These are phyloP conservation scores for Exserohilum turcica DNA, from an alignment of 2,329 filamentous ascomycete species.

Conservation along the genomic window DNA sequence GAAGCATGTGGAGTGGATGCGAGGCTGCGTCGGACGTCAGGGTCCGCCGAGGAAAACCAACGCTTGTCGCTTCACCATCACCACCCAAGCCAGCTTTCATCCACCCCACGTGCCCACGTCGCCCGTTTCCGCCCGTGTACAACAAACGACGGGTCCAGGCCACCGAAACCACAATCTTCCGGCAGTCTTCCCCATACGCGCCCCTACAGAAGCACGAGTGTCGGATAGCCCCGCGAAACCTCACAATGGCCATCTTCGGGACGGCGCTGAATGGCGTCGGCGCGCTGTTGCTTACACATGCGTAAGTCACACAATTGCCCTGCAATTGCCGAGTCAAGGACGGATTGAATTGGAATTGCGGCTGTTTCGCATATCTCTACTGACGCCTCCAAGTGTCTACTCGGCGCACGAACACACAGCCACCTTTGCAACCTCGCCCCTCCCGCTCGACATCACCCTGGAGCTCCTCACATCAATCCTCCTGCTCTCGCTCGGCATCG, in stretches of 20 bases:
- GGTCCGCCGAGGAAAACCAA: slow-evolving; percentile 17
- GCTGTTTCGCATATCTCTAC: not conserved
- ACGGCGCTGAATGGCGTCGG: slow-evolving; percentile 74
- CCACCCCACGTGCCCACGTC: not conserved
- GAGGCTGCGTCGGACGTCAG: not conserved
- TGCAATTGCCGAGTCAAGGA: not conserved
- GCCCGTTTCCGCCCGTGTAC: not conserved
- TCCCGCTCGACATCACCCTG: slow-evolving; percentile 85
- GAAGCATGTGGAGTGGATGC: not conserved
- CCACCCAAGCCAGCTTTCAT: slow-evolving; percentile 4
- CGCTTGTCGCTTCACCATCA: slow-evolving; percentile 18
- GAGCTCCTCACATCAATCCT: slow-evolving; percentile 83
- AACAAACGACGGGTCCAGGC: not conserved
- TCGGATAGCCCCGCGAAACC: not conserved
- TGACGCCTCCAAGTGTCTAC: slow-evolving; percentile 73
- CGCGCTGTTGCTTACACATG: slow-evolving; percentile 79
- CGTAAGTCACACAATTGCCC: slow-evolving; percentile 64
- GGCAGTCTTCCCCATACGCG: not conserved
- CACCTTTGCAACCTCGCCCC: slow-evolving; percentile 61
- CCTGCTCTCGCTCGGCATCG: slow-evolving; percentile 81
- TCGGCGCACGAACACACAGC: slow-evolving; percentile 91
- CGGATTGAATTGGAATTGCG: not conserved
- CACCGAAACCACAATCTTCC: not conserved
- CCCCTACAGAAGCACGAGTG: not conserved
- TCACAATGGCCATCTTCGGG: slow-evolving; percentile 71